Conservation (phyloP, 805 yeast genomes). For the Kluyveromyces nonfermentans region DNA sequence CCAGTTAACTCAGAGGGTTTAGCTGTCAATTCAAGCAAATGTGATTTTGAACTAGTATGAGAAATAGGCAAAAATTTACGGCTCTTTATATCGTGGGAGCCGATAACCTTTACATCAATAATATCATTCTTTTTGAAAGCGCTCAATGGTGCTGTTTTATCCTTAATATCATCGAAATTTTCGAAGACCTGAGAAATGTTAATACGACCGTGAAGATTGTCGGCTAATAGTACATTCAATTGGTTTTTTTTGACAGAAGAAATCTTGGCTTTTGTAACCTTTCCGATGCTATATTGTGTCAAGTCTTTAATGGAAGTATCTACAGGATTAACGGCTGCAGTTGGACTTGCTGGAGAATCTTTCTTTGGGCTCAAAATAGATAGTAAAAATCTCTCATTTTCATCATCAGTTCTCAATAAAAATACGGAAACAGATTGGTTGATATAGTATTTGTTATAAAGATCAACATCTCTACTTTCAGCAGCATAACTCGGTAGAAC, state of each 20-base stretch:
- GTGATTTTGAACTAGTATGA: conserved; percentile 44
- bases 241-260: conserved; percentile 62
- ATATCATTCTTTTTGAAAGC: conserved; percentile 49
- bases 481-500: conserved; percentile 67
- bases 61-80: conserved; percentile 61
- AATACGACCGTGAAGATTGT: conserved; percentile 68
- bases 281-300: conserved; percentile 52
- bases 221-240: conserved; percentile 66
- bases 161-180: conserved; percentile 42
- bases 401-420: conserved; percentile 60
- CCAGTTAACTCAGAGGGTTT: conserved; percentile 33
- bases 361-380: conserved; percentile 39
- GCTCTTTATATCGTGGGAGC: conserved; percentile 62
- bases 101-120: conserved; percentile 59
- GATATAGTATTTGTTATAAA: conserved; percentile 43
- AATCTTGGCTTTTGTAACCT: conserved; percentile 47
- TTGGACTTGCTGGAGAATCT: conserved; percentile 8
- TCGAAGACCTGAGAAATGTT: conserved; percentile 66
- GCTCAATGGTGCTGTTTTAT: conserved; percentile 48
- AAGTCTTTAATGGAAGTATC: conserved; percentile 41
- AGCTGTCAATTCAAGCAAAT: conserved; percentile 56
- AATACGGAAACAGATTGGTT: conserved; percentile 66
- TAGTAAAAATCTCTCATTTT: conserved; percentile 59
- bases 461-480: conserved; percentile 42
- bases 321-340: conserved; percentile 43